phyloP scores from a whole-genome alignment of 2,329 filamentous ascomycete species.

The Microthyrium microscopicum region DNA sequence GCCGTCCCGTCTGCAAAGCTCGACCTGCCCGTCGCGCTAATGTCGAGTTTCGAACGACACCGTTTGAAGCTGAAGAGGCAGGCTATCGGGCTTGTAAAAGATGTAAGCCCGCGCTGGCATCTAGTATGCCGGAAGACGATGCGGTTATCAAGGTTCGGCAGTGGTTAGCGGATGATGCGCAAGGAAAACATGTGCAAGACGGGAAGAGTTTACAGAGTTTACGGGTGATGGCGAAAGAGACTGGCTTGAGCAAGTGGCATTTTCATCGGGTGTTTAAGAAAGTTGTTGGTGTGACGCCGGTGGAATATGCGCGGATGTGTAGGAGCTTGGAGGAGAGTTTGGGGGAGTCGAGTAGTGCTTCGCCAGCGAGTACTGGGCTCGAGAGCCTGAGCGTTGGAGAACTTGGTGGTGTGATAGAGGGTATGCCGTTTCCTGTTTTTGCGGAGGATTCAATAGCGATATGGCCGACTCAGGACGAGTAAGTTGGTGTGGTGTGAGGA shows the following conservation, averaged over 20 bases:
- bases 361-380: no score
- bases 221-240: constrained; percentile 24
- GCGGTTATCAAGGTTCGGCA: constrained; percentile 9
- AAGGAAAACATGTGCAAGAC: no score
- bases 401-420: no score
- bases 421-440: no score
- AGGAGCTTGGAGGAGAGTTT: constrained; percentile 2
- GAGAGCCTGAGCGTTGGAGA: no score
- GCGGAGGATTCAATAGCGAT: no score
- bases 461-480: no score
- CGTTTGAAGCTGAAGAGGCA: constrained; percentile 29
- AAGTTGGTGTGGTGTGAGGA: no score
- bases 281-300: constrained; percentile 33
- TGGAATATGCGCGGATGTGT: constrained; percentile 25
- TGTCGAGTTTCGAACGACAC: constrained; percentile 36
- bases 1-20: constrained; percentile 42
- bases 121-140: constrained; percentile 28
- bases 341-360: no score
- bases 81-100: constrained; percentile 42
- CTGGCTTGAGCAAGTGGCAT: constrained; percentile 34
- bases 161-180: not conserved
- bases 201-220: constrained; percentile 15
- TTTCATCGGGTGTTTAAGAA: constrained; percentile 37
- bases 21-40: constrained; percentile 42
- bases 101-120: constrained; percentile 28